phyloP scores from a whole-genome alignment of 2,329 filamentous ascomycete genomes.

The Tolypocladium pustulatum region DNA sequence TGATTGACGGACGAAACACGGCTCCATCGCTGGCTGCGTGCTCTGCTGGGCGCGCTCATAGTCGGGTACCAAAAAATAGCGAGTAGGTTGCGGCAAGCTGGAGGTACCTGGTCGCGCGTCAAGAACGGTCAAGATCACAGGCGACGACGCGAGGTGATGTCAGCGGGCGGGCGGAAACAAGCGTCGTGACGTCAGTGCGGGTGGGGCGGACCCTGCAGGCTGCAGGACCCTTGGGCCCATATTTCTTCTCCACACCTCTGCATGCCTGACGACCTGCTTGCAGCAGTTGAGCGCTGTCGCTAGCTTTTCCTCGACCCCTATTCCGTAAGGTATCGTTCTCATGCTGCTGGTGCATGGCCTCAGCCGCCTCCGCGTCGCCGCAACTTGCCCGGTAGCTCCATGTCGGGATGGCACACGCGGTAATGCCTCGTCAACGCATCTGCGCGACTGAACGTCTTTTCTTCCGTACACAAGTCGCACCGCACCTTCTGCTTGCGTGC shows the following conservation, averaged over 20 bases:
- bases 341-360: background rate
- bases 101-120: background rate
- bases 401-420: slow-evolving; percentile 84
- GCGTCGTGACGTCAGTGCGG: slow-evolving; percentile 16
- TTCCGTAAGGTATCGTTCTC: too few relatives aligned
- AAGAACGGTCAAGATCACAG: background rate
- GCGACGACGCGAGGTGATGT: slow-evolving; percentile 11
- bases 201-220: slow-evolving; percentile 14
- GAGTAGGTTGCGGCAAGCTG: background rate
- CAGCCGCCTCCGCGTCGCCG: slow-evolving; percentile 18
- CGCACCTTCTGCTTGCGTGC: slow-evolving; percentile 87
- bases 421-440: slow-evolving; percentile 93
- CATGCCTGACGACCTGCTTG: background rate
- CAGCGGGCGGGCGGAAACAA: slow-evolving; percentile 8
- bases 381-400: slow-evolving; percentile 65
- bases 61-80: background rate
- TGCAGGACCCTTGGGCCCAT: slow-evolving; percentile 15
- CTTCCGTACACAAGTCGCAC: slow-evolving; percentile 85
- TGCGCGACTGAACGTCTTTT: slow-evolving; percentile 93
- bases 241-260: background rate
- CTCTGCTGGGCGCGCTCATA: background rate
- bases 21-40: too few relatives aligned
- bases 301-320: background rate
- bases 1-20: background rate
- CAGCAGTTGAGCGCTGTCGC: background rate